Percentiles rank a stretch among this genome's conserved stretches.
phyloP scores from a whole-genome alignment of 495 filamentous ascomycete species.

The Haplographium delicatum region DNA sequence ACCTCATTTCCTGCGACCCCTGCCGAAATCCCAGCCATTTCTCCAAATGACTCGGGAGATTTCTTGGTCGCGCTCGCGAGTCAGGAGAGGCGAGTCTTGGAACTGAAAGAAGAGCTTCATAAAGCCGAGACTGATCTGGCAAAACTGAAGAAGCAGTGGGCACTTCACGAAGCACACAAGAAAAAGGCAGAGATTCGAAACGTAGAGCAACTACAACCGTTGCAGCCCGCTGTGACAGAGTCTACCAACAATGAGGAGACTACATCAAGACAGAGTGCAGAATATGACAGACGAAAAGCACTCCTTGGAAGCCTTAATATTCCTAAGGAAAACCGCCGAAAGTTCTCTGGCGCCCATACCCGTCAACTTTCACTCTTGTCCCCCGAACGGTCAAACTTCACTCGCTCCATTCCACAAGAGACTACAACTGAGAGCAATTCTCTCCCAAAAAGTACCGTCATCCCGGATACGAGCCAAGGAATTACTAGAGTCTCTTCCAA shows the following conservation, averaged over 20 bases:
- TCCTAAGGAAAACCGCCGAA: slow-evolving; percentile 49
- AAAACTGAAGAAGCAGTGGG: slow-evolving; percentile 77
- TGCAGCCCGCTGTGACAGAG: slow-evolving; percentile 31
- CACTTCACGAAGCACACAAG: slow-evolving; percentile 68
- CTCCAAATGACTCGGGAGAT: slow-evolving; percentile 63
- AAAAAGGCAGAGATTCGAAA: slow-evolving; percentile 61
- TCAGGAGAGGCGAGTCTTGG: slow-evolving; percentile 88
- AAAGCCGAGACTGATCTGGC: slow-evolving; percentile 74
- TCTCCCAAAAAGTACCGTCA: slow-evolving; percentile 12
- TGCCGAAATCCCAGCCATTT: slow-evolving; percentile 33
- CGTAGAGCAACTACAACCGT: slow-evolving; percentile 43
- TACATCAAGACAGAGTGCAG: slow-evolving; percentile 27
- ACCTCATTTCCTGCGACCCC: slow-evolving; percentile 44
- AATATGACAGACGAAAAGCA: slow-evolving; percentile 57
- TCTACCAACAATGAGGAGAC: slow-evolving; percentile 9
- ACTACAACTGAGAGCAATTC: slow-evolving; percentile 1
- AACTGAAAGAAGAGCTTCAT: slow-evolving; percentile 80
- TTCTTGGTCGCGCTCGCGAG: slow-evolving; percentile 86
- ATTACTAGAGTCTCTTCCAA: slow-evolving; percentile 13
- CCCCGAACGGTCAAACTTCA: slow-evolving; percentile 43
- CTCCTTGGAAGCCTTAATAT: slow-evolving; percentile 37
- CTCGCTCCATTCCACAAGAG: slow-evolving; percentile 32
- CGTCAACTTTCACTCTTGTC: slow-evolving; percentile 80
- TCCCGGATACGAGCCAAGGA: slow-evolving; percentile 25
- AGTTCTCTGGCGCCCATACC: slow-evolving; percentile 56